Evolutionary conservation across 2,329 filamentous ascomycete genomes (phyloP).

Genomic region (Diplocarpon rosae): DNA sequence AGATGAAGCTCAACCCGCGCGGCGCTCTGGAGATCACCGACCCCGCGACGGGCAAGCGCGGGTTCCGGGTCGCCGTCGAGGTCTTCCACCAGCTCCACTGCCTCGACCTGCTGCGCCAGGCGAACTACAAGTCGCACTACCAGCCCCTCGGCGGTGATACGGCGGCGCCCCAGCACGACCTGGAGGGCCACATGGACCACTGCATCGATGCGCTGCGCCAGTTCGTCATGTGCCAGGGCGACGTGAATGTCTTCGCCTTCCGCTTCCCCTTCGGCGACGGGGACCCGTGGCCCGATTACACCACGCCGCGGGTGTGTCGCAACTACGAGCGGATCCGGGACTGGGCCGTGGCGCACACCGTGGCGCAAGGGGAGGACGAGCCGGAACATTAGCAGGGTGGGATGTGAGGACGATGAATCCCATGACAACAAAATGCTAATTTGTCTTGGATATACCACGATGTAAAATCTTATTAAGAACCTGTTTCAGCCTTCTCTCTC

Average conservation of each 20-base stretch:
- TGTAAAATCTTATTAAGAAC: too few relatives aligned
- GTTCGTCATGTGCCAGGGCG: slow-evolving; percentile 7
- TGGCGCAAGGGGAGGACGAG: slow-evolving; percentile 1
- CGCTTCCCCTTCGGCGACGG: neutral
- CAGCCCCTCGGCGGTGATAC: neutral
- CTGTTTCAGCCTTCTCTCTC: too few relatives aligned
- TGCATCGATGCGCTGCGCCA: slow-evolving; percentile 8
- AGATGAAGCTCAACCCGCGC: slow-evolving; percentile 6
- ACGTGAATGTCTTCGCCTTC: slow-evolving; percentile 4
- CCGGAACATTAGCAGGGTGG: neutral
- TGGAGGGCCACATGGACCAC: slow-evolving; percentile 3
- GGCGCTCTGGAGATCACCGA: slow-evolving; percentile 4
- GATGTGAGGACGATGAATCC: too few relatives aligned
- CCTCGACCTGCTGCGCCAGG: slow-evolving; percentile 1
- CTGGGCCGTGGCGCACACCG: slow-evolving; percentile 5
- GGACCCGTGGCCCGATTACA: slow-evolving; percentile 4
- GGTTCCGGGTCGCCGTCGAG: slow-evolving; percentile 5
- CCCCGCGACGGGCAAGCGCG: slow-evolving; percentile 2
- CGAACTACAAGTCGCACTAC: slow-evolving; percentile 4
- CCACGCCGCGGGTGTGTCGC: slow-evolving; percentile 3
- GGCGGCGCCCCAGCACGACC: slow-evolving; percentile 1
- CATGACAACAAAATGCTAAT: too few relatives aligned
- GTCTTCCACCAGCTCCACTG: slow-evolving; percentile 7
- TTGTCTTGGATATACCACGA: too few relatives aligned
- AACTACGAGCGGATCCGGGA: slow-evolving; percentile 5